Percentiles rank a stretch among this genome's conserved stretches.
Evolutionary conservation across 2,329 filamentous ascomycete species (phyloP).

Genomic region (Chrysoporthe cubensis): DNA sequence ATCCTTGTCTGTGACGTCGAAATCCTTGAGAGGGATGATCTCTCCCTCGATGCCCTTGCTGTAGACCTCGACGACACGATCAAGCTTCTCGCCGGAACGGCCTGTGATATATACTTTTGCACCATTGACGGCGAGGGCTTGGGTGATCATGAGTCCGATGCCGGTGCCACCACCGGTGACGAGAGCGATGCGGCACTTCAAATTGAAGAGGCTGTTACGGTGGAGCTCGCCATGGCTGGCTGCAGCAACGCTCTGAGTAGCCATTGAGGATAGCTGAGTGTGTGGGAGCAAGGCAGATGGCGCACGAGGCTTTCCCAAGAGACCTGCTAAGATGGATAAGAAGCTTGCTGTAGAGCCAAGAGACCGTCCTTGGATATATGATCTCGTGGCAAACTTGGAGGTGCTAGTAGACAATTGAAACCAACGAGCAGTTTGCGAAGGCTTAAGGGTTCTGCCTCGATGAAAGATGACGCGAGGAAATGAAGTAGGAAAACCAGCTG

Average conservation of each 20-base stretch:
- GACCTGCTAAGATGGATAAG: neutral
- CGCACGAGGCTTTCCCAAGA: neutral
- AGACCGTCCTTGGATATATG: neutral
- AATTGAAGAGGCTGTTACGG: slow-evolving; percentile 53
- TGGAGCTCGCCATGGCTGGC: slow-evolving; percentile 38
- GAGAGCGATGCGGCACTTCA: slow-evolving; percentile 48
- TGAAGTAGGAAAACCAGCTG: neutral
- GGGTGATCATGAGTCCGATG: slow-evolving; percentile 40
- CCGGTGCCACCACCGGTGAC: slow-evolving; percentile 46
- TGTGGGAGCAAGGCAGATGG: neutral
- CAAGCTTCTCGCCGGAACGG: slow-evolving; percentile 64
- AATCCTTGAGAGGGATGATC: slow-evolving; percentile 61
- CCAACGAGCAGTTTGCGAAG: neutral
- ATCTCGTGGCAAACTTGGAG: neutral
- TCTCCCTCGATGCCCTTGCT: slow-evolving; percentile 56
- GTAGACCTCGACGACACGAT: slow-evolving; percentile 61
- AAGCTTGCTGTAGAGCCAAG: neutral
- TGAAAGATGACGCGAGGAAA: neutral
- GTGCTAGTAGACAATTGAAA: neutral
- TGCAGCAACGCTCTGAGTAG: slow-evolving; percentile 35
- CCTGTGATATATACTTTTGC: slow-evolving; percentile 69
- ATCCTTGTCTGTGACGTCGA: slow-evolving; percentile 65
- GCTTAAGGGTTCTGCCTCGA: neutral
- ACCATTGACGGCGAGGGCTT: slow-evolving; percentile 32
- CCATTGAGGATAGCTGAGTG: slow-evolving; percentile 32